These are phyloP conservation scores for Talaromyces islandicus DNA, from an alignment of 2,329 filamentous ascomycete genomes.

Conservation along the genomic window DNA sequence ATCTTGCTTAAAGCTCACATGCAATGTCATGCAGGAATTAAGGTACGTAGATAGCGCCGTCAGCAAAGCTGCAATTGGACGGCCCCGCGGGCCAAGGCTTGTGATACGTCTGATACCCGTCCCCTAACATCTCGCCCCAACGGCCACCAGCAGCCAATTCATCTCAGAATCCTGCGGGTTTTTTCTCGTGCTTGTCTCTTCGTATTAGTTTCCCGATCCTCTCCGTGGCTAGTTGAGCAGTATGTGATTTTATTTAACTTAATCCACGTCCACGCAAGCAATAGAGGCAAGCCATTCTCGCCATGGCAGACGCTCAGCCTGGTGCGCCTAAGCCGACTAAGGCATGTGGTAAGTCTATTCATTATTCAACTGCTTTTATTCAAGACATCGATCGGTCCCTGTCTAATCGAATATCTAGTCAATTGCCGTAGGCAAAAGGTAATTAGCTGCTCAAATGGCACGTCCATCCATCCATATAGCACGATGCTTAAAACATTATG, in stretches of 20 bases:
- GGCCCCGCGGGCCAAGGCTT: not conserved
- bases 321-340: constrained; percentile 26
- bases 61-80: not conserved
- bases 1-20: no score
- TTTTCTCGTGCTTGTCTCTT: not conserved
- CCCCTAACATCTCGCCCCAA: not conserved
- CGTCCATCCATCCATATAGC: not conserved
- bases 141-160: not conserved
- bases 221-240: not conserved
- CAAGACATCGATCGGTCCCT: not conserved
- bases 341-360: constrained; percentile 21
- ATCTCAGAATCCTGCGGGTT: not conserved
- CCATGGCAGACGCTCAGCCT: constrained; percentile 12
- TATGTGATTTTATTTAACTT: not conserved
- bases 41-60: not conserved
- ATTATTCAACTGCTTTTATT: not conserved
- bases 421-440: constrained; percentile 27
- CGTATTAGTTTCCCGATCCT: not conserved
- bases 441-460: not conserved
- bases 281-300: constrained; percentile 6
- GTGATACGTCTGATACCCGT: not conserved
- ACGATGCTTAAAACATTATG: not conserved
- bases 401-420: constrained; percentile 14
- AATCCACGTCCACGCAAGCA: not conserved
- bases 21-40: no score